Percentiles rank a stretch among this genome's conserved stretches.
phyloP scores from a whole-genome alignment of 208 protist genomes.

The Leishmania aethiopica region DNA sequence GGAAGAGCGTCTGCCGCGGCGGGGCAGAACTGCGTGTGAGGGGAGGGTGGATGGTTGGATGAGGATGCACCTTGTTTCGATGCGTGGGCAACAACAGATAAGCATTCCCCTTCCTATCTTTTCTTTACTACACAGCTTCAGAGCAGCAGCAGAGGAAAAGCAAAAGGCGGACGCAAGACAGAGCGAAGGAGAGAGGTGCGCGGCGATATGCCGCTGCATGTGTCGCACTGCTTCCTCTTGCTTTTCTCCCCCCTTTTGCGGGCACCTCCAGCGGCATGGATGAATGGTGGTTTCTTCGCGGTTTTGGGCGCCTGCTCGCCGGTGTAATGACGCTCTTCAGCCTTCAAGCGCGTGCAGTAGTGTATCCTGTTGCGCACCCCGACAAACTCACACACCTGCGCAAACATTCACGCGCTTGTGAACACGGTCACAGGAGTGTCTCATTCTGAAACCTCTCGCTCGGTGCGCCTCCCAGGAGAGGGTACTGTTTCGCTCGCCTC shows the following conservation, averaged over 20 bases:
- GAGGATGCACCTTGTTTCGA: not conserved
- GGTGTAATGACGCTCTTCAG: not conserved
- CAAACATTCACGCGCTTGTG: not conserved
- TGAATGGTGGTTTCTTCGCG: not conserved
- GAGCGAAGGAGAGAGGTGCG: not conserved
- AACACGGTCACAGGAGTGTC: not conserved
- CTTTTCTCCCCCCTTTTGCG: not conserved
- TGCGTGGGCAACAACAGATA: not conserved
- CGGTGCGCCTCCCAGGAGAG: not conserved
- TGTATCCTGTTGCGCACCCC: not conserved
- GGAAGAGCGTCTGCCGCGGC: not conserved
- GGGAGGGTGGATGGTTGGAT: not conserved
- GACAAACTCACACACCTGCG: constrained; percentile 2
- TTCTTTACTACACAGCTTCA: not conserved
- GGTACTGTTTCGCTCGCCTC: not conserved
- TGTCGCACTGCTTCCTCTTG: not conserved
- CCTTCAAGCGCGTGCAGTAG: not conserved
- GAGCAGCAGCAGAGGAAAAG: not conserved
- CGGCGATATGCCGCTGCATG: not conserved
- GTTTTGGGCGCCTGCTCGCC: not conserved
- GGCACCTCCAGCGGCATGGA: not conserved
- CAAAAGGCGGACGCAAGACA: not conserved
- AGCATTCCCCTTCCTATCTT: not conserved
- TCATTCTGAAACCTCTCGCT: not conserved
- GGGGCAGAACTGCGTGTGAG: not conserved